Evolutionary conservation across 306 rosid species (phyloP).

Genomic region (Trifolium dubium): DNA sequence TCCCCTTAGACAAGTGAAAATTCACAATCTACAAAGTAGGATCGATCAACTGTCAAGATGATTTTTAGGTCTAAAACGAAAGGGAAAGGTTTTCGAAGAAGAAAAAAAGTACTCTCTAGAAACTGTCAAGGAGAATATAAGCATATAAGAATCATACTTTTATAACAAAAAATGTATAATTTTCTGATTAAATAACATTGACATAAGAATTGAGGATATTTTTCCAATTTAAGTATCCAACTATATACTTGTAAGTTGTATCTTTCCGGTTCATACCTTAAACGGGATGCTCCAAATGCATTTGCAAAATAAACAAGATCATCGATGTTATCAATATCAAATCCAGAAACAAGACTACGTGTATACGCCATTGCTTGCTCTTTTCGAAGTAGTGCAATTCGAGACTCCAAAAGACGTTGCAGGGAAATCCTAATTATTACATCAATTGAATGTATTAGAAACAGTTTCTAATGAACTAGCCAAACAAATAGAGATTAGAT

Average conservation of each 20-base stretch:
- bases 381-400: slow-evolving; percentile 57
- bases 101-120: slow-evolving; percentile 2
- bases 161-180: not conserved
- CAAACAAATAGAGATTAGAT: slow-evolving; percentile 24
- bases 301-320: slow-evolving; percentile 61
- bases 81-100: not conserved
- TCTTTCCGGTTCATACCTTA: slow-evolving; percentile 52
- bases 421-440: slow-evolving; percentile 51
- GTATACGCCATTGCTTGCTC: slow-evolving; percentile 83
- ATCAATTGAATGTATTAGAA: slow-evolving; percentile 38
- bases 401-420: slow-evolving; percentile 61
- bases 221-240: slow-evolving; percentile 29
- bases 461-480: slow-evolving; percentile 23
- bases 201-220: not conserved
- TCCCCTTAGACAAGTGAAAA: slow-evolving; percentile 36
- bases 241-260: slow-evolving; percentile 7
- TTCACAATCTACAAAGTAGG: slow-evolving; percentile 46
- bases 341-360: slow-evolving; percentile 71
- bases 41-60: slow-evolving; percentile 36
- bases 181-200: not conserved
- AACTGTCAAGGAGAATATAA: slow-evolving; percentile 8
- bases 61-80: slow-evolving; percentile 19
- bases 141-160: not conserved
- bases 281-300: slow-evolving; percentile 76
- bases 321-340: slow-evolving; percentile 57